phyloP scores from a whole-genome alignment of 2,329 filamentous ascomycete species.

The Torrubiellomyces zombiae region DNA sequence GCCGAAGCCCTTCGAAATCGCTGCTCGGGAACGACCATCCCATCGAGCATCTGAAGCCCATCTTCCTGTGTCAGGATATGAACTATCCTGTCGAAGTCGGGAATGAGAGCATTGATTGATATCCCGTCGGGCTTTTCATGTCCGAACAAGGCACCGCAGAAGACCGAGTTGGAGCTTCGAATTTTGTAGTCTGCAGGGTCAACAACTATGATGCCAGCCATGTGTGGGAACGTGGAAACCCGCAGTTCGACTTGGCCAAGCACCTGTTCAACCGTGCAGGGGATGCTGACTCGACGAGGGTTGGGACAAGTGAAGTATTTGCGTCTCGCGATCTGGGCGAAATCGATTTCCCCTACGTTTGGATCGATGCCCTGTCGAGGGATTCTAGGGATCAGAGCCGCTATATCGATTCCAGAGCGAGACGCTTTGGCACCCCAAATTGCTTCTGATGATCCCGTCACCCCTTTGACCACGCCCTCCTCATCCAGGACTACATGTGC shows the following conservation, averaged over 20 bases:
- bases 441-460: constrained; percentile 59
- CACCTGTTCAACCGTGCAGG: constrained; percentile 63
- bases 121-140: constrained; percentile 70
- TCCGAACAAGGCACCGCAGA: constrained; percentile 83
- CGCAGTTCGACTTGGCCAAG: constrained; percentile 55
- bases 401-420: constrained; percentile 54
- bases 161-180: constrained; percentile 87
- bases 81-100: constrained; percentile 72
- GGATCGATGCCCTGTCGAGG: constrained; percentile 58
- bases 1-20: constrained; percentile 83
- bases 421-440: constrained; percentile 70
- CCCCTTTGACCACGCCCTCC: constrained; percentile 52
- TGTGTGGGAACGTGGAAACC: constrained; percentile 89
- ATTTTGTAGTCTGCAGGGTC: constrained; percentile 64
- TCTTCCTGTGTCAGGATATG: constrained; percentile 75
- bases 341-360: constrained; percentile 58
- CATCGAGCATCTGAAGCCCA: constrained; percentile 66
- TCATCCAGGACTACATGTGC: constrained; percentile 63
- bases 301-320: constrained; percentile 79
- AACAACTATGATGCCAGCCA: constrained; percentile 89
- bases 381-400: constrained; percentile 63
- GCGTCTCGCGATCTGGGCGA: constrained; percentile 52
- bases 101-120: constrained; percentile 64
- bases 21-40: constrained; percentile 93
- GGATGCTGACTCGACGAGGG: constrained; percentile 61